Conservation (phyloP, 768 basidiomycete genomes). For the Pisolithus tinctorius region DNA sequence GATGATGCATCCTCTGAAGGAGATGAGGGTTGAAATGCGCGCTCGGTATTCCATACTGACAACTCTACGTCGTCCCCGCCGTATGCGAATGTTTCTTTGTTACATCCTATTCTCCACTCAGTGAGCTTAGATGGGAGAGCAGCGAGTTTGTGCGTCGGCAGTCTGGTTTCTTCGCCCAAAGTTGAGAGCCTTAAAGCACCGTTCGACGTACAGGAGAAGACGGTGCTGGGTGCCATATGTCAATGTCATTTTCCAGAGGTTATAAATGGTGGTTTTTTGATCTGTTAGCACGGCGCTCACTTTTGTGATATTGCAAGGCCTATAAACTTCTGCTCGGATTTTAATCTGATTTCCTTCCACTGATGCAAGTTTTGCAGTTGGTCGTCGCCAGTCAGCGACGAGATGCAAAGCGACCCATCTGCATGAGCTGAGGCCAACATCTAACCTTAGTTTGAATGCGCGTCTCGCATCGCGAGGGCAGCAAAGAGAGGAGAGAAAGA, state of each 20-base stretch:
- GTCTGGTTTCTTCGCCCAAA: conserved; percentile 20
- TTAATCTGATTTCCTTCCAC: conserved; percentile 65
- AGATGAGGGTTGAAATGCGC: conserved; percentile 35
- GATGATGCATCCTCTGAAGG: conserved; percentile 9
- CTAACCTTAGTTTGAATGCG: conserved; percentile 42
- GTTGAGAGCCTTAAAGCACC: conserved; percentile 57
- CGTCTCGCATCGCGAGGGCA: conserved; percentile 6
- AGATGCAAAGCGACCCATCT: conserved; percentile 47
- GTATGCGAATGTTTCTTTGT: conserved; percentile 59
- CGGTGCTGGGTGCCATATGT: conserved; percentile 19
- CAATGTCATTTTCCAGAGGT: background rate
- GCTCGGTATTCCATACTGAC: conserved; percentile 72
- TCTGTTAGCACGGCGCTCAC: conserved; percentile 31
- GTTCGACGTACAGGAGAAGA: conserved; percentile 69
- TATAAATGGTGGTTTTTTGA: too few species aligned
- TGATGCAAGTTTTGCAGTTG: conserved; percentile 32
- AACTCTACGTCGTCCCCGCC: conserved; percentile 84
- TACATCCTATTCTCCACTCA: conserved; percentile 55
- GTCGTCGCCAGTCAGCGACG: conserved; percentile 37
- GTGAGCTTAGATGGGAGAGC: conserved; percentile 63
- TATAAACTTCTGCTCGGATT: conserved; percentile 47
- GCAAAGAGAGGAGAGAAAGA: background rate
- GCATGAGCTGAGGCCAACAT: conserved; percentile 52
- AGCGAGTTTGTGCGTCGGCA: conserved; percentile 23
- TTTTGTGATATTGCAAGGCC: conserved; percentile 47